Percentiles rank a stretch among this genome's conserved stretches.
Evolutionary conservation across 305 asterid genomes (phyloP).

Genomic region (Euphrasia arctica): DNA sequence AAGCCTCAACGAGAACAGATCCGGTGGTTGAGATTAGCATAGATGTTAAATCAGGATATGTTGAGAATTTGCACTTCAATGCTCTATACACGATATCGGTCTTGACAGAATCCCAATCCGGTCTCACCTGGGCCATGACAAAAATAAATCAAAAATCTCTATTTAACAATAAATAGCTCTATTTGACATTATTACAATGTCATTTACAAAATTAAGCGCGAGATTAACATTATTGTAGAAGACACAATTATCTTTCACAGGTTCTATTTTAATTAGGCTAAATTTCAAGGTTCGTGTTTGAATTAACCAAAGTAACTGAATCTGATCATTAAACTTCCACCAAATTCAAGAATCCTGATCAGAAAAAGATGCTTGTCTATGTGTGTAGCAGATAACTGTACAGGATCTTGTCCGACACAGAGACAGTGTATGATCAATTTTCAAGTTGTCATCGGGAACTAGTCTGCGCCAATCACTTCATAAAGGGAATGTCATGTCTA

Average conservation of each 20-base stretch:
- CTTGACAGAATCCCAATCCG: slow-evolving; percentile 82
- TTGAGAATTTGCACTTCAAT: slow-evolving; percentile 69
- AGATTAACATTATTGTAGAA: neutral
- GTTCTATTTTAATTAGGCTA: neutral
- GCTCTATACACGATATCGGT: slow-evolving; percentile 70
- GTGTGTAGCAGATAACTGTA: slow-evolving; percentile 8
- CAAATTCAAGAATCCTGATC: slow-evolving; percentile 1
- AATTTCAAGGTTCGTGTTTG: neutral
- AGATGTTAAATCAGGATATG: slow-evolving; percentile 58
- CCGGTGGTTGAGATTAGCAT: slow-evolving; percentile 78
- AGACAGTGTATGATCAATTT: neutral
- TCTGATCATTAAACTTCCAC: neutral
- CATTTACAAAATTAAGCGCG: neutral
- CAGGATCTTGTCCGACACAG: slow-evolving; percentile 3
- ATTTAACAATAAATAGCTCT: too few species aligned
- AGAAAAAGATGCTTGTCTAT: too few species aligned
- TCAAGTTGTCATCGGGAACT: neutral
- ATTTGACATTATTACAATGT: too few species aligned
- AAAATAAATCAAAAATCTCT: too few species aligned
- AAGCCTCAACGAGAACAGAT: slow-evolving; percentile 87
- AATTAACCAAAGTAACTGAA: neutral
- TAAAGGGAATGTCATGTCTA: slow-evolving; percentile 1
- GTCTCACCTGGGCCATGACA: slow-evolving; percentile 51
- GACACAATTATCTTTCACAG: neutral
- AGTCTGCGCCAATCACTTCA: neutral